Conservation (phyloP, 192 early-diverging fungal species). For the Backusella luteola region DNA sequence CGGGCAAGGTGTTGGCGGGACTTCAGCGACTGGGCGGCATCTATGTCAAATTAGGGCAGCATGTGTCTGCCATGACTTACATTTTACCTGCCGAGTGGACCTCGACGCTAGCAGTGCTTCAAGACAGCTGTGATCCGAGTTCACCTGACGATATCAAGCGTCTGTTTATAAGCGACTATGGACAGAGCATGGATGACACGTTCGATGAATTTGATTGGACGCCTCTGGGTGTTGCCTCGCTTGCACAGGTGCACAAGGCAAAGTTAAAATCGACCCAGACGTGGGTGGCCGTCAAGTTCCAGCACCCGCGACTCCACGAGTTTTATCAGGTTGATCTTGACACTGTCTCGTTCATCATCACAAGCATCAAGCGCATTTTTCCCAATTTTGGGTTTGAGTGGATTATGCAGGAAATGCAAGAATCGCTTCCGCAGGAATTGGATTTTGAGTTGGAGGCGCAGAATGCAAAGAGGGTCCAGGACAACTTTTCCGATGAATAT, state of each 20-base stretch:
- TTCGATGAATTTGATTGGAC: conserved; percentile 78
- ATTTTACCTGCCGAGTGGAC: conserved; percentile 89
- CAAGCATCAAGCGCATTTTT: conserved; percentile 65
- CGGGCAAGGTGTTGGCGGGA: conserved; percentile 59
- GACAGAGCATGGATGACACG: conserved; percentile 58
- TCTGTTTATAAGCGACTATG: conserved; percentile 70
- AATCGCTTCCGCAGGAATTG: conserved; percentile 80
- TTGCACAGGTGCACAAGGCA: conserved; percentile 91
- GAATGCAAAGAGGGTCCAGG: conserved; percentile 63
- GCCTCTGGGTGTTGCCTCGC: conserved; percentile 87
- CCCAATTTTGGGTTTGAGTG: conserved; percentile 90
- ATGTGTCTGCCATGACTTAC: conserved; percentile 77
- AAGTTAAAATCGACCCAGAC: conserved; percentile 56
- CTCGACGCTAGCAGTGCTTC: conserved; percentile 73
- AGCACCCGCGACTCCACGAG: conserved; percentile 82
- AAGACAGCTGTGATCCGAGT: conserved; percentile 82
- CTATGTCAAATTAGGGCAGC: conserved; percentile 91
- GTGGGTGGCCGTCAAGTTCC: conserved; percentile 92
- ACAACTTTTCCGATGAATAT: conserved; percentile 55
- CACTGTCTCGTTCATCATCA: conserved; percentile 60
- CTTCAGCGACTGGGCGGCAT: conserved; percentile 74
- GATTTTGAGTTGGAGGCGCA: conserved; percentile 79
- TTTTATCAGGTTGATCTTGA: conserved; percentile 67
- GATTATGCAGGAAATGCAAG: conserved; percentile 84
- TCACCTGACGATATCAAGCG: conserved; percentile 65